Percentiles rank a stretch among this genome's conserved stretches.
These are phyloP conservation scores for Sapria himalayana DNA, from an alignment of 345 rosid species.

Conservation along the genomic window DNA sequence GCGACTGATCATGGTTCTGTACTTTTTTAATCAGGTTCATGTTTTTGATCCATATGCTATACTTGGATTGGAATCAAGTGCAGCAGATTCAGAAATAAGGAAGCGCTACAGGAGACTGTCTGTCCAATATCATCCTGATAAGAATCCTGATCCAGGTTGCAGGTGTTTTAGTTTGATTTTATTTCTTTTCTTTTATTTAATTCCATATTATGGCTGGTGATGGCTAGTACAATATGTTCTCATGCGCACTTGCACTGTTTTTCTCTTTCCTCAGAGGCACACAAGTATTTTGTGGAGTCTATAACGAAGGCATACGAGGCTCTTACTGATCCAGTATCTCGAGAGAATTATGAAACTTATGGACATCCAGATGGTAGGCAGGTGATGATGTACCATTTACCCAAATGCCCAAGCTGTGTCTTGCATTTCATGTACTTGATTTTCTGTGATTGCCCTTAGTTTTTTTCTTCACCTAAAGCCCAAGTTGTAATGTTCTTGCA, in stretches of 20 bases:
- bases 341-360: constrained; percentile 91
- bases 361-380: constrained; percentile 99
- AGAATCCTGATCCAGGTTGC: constrained; percentile 98
- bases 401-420: background rate
- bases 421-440: constrained; percentile 2
- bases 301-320: constrained; percentile 97
- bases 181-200: constrained; percentile 3
- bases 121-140: constrained; percentile 87
- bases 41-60: constrained; percentile 78
- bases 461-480: background rate
- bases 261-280: constrained; percentile 38
- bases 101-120: constrained; percentile 87
- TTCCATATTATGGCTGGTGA: too few relatives aligned
- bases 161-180: constrained; percentile 13
- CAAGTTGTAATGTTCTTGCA: constrained; percentile 13
- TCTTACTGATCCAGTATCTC: constrained; percentile 74
- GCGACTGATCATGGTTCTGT: constrained; percentile 1
- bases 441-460: background rate
- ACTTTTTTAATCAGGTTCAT: constrained; percentile 31
- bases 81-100: constrained; percentile 66
- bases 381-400: constrained; percentile 20
- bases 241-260: too few relatives aligned
- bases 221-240: too few relatives aligned
- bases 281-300: constrained; percentile 64
- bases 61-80: constrained; percentile 68